These are phyloP conservation scores for Annulohypoxylon nitens DNA, from an alignment of 495 filamentous ascomycete genomes.

Conservation along the genomic window DNA sequence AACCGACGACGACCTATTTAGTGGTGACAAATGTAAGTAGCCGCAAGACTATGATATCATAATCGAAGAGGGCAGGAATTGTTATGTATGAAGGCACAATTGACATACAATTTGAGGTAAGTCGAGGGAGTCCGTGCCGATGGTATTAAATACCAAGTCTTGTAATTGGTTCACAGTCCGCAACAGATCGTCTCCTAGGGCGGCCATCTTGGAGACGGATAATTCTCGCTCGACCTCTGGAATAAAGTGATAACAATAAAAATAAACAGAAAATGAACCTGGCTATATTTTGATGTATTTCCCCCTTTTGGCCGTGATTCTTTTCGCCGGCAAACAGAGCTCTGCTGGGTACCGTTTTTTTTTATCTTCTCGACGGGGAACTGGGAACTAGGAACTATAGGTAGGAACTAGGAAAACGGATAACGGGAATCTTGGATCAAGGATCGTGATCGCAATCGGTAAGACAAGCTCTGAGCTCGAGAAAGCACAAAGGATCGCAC, in stretches of 20 bases:
- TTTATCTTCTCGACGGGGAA: conserved; percentile 29
- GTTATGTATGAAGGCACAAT: conserved; percentile 27
- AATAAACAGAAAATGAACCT: not conserved
- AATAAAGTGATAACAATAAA: not conserved
- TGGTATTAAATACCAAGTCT: conserved; percentile 99
- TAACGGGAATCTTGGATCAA: conserved; percentile 7
- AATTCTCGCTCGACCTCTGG: conserved; percentile 20
- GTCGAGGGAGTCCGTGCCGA: conserved; percentile 97
- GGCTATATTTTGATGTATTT: conserved; percentile 16
- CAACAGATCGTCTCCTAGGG: conserved; percentile 91
- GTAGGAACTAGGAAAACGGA: not conserved
- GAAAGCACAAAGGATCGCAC: conserved; percentile 18
- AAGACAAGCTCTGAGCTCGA: conserved; percentile 22
- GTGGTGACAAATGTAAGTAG: conserved; percentile 38
- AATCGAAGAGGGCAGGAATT: not conserved
- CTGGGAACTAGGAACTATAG: not conserved
- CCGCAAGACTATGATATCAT: not conserved
- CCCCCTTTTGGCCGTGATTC: conserved; percentile 13
- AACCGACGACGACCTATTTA: conserved; percentile 94
- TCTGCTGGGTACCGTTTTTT: conserved; percentile 11
- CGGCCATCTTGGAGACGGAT: conserved; percentile 60
- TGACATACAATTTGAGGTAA: conserved; percentile 93
- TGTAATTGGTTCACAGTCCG: conserved; percentile 96
- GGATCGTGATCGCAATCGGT: conserved; percentile 31
- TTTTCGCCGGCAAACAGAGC: conserved; percentile 24